Base-by-base conservation (phyloP, 2,329 filamentous ascomycete species). In the Xylariaceae sp. region DNA sequence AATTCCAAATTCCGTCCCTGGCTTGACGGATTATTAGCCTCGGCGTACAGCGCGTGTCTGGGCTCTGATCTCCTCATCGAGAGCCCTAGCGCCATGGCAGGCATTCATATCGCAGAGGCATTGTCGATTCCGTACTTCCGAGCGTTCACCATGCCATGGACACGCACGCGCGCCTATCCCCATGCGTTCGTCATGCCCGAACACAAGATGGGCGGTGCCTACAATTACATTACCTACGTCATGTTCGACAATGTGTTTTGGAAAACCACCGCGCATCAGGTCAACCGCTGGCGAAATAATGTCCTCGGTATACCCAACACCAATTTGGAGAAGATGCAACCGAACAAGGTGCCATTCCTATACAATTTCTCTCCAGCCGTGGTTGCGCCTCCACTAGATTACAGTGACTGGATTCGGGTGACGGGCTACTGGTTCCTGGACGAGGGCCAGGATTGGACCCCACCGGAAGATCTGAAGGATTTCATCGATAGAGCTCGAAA, bases 81-180 rank as follows among this genome's bases (percentile, higher is more conserved):
- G 70, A 95, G 89, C 44, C 94, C 94, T 0, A 95, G 89, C 53
- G 91, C 94, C 13, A 99, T 99, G 94, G 91, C 88, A 0, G 94
- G 94, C 22, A 96, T 99, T 50, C 94, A 99, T 70, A 95, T 99
- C 61, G 94, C 94, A 1, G 94, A 99, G 72, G 90, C 91, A 21
- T 79, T 99, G 1, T 80, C 83, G 13, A 95, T 99, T 42, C 94
- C 94, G 0, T 99, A 99, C 70, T 97, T 97, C 75, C 85, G 94
- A 52, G 92, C 92, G 0, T 99, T 99, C 68, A 95, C 91, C 16
- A 99, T 99, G 94, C 94, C 94, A 0, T 99, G 94, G 94, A 96
- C 94, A 0, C 85, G 92, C 46, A 99, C 94, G 15, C 81, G 94
- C 49, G 91, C 92, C 0, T 99, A 99, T 65, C 94, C 94, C 2